phyloP scores from a whole-genome alignment of 495 filamentous ascomycete genomes.

The Darksidea phi region DNA sequence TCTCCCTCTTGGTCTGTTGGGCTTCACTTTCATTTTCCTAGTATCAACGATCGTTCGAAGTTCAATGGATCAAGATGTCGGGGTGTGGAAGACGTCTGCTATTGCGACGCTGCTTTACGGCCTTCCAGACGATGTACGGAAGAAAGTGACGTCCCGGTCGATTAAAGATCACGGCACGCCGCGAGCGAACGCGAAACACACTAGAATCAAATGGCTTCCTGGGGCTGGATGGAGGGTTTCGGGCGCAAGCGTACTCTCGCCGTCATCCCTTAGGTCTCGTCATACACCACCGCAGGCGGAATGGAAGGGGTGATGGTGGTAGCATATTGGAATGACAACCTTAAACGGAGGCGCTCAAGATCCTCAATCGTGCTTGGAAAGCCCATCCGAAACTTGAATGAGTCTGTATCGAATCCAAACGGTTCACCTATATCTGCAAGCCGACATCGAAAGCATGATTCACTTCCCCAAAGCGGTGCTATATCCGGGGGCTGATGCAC shows the following conservation, averaged over 20 bases:
- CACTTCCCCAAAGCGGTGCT: conserved; percentile 1
- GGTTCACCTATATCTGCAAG: conserved; percentile 2
- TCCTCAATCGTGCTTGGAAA: conserved; percentile 4
- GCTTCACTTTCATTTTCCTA: conserved; percentile 21
- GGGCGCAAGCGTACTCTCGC: conserved; percentile 1
- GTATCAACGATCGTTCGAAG: conserved; percentile 26
- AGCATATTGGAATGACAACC: conserved; percentile 5
- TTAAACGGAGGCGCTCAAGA: conserved; percentile 2
- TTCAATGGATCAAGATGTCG: conserved; percentile 16
- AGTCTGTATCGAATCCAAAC: conserved; percentile 5
- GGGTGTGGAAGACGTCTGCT: conserved; percentile 30
- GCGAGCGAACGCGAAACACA: conserved; percentile 18
- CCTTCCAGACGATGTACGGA: conserved; percentile 18
- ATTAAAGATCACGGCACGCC: conserved; percentile 9
- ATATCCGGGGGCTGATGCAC: no score
- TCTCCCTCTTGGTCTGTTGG: conserved; percentile 21
- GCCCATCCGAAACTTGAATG: conserved; percentile 3
- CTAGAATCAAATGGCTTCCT: conserved; percentile 18
- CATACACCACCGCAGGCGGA: conserved; percentile 3
- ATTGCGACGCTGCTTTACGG: conserved; percentile 31
- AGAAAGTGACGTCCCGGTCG: conserved; percentile 11
- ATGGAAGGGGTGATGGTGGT: conserved; percentile 3
- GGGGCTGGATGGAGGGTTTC: conserved; percentile 20
- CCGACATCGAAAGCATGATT: conserved; percentile 3
- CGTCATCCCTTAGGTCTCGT: conserved; percentile 2